Base-by-base conservation (phyloP, 2,329 filamentous ascomycete genomes). In the Neoarthrinium moseri region DNA sequence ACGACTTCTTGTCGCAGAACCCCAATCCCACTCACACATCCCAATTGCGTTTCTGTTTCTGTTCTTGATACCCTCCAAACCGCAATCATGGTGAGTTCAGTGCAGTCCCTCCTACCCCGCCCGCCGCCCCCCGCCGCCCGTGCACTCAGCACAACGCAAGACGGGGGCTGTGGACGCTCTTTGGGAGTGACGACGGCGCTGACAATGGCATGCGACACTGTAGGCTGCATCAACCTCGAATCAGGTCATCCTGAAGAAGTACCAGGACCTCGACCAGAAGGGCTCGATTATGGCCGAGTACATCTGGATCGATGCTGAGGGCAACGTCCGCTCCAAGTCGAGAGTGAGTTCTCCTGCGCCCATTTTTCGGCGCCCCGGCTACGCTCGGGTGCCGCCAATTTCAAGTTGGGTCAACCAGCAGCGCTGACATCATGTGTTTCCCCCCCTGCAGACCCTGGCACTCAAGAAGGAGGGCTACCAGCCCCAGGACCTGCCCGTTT, bases 231-330 rank as follows among this genome's bases (percentile, higher is more conserved):
- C 15, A 8, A 42, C 27, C 6, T 32, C 39, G 29, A 32, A 32
- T 32, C 29, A 42, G 26, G 39, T 18, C 10, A 23, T 32, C 18
- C 20, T 96, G 70, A 76, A 86, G 71, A 96, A 96, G 74, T 97
- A 92, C 81, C 83, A 94, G 74, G 78, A 78, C 64, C 88, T 97
- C 63, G 86, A 91, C 69, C 92, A 97, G 78, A 89, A 87, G 70
- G 91, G 91, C 69, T 77, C 75, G 60, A 78, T 95, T 66, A 94
- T 96, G 72, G 92, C 91, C 65, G 92, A 96, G 77, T 96, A 96
- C 75, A 84, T 96, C 78, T 96, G 92, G 92, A 46, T 96, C 68
- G 91, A 96, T 66, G 78, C 87, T 56, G 72, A 75, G 56, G 91
- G 91, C 68, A 86, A 87, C 63, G 81, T 89, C 60, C 91, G 94